Conservation (phyloP, 768 basidiomycete species). For the Mycena vulgaris region DNA sequence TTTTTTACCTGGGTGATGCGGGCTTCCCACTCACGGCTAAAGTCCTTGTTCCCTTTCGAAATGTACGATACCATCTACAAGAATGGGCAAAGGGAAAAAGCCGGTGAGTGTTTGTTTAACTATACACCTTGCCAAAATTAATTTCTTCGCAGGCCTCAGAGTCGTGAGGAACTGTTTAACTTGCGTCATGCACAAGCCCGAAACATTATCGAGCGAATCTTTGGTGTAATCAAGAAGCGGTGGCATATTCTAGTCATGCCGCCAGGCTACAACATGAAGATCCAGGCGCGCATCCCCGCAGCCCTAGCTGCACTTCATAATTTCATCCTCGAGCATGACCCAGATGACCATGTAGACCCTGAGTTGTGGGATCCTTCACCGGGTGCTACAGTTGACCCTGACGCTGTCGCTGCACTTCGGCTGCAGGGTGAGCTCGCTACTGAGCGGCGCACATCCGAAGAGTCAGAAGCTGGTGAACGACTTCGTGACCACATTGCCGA, state of each 20-base stretch:
- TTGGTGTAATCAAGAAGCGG: conserved; percentile 1
- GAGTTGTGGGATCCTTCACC: conserved; percentile 14
- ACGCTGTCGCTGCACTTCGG: background rate
- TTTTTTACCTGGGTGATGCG: conserved; percentile 52
- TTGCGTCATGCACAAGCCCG: conserved; percentile 38
- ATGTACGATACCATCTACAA: conserved; percentile 50
- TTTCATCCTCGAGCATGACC: conserved; percentile 43
- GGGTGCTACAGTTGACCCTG: conserved; percentile 3
- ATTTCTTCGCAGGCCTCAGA: conserved; percentile 16
- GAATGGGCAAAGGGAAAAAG: conserved; percentile 46
- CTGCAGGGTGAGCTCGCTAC: conserved; percentile 24
- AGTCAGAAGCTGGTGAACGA: conserved; percentile 7
- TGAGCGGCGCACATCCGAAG: conserved; percentile 13
- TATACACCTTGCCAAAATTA: background rate
- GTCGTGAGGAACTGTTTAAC: conserved; percentile 33
- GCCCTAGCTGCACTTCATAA: conserved; percentile 45
- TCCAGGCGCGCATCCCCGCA: conserved; percentile 41
- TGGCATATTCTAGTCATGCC: conserved; percentile 36
- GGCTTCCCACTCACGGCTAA: conserved; percentile 46
- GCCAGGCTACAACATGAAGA: conserved; percentile 33
- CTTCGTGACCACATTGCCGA: conserved; percentile 21
- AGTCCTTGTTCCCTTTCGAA: conserved; percentile 48
- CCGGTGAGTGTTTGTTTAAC: conserved; percentile 7
- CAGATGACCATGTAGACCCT: conserved; percentile 16
- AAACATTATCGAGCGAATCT: conserved; percentile 4